These are phyloP conservation scores for Purpureocillium lavendulum DNA, from an alignment of 2,329 filamentous ascomycete species.

Conservation along the genomic window DNA sequence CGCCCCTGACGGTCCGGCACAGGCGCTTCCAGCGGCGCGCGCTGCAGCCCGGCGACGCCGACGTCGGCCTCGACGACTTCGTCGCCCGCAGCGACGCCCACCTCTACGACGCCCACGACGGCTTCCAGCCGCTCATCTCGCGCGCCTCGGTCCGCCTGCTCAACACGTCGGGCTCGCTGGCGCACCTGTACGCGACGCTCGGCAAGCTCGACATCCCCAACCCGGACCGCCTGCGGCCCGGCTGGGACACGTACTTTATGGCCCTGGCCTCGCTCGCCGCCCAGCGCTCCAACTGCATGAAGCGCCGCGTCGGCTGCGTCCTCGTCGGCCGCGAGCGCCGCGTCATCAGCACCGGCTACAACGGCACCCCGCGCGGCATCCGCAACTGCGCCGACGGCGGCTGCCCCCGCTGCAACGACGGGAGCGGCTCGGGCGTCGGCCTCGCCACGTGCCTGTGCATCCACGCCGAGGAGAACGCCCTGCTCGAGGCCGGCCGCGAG, in stretches of 20 bases:
- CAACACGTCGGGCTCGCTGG: slow-evolving; percentile 69
- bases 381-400: slow-evolving; percentile 90
- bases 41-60: slow-evolving; percentile 10
- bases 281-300: slow-evolving; percentile 95
- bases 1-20: slow-evolving; percentile 79
- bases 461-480: slow-evolving; percentile 96
- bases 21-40: slow-evolving; percentile 53
- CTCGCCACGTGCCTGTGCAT: slow-evolving; percentile 88
- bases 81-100: slow-evolving; percentile 58
- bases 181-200: slow-evolving; percentile 65
- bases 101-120: slow-evolving; percentile 58
- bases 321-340: slow-evolving; percentile 71
- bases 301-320: slow-evolving; percentile 89
- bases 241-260: slow-evolving; percentile 99
- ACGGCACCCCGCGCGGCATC: slow-evolving; percentile 86
- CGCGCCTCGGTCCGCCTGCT: slow-evolving; percentile 77
- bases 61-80: slow-evolving; percentile 45
- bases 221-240: slow-evolving; percentile 71
- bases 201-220: slow-evolving; percentile 68
- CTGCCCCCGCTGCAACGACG: slow-evolving; percentile 78
- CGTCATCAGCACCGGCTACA: slow-evolving; percentile 94
- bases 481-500: slow-evolving; percentile 89
- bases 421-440: slow-evolving; percentile 58
- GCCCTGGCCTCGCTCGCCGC: slow-evolving; percentile 85
- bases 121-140: slow-evolving; percentile 69